These are phyloP conservation scores for Jimgerdemannia lactiflua DNA, from an alignment of 192 early-diverging fungal species.

Conservation along the genomic window DNA sequence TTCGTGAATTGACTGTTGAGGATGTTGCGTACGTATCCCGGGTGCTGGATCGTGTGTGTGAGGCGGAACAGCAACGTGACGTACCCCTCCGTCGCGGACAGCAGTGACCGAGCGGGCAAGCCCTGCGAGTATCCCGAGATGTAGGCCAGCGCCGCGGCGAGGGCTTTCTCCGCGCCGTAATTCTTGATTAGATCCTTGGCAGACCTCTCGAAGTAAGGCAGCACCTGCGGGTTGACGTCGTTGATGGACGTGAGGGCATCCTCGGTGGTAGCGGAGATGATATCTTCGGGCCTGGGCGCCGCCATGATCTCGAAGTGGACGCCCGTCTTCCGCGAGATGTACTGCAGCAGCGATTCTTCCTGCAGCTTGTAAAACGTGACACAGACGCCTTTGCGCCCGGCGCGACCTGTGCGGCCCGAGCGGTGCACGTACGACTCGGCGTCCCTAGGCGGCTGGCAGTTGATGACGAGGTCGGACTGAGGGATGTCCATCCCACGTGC, in stretches of 20 bases:
- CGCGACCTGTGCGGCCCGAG: conserved; percentile 93
- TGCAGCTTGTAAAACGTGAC: conserved; percentile 91
- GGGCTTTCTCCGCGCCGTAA: conserved; percentile 70
- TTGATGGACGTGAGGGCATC: conserved; percentile 73
- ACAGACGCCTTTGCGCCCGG: conserved; percentile 82
- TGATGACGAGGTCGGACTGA: conserved; percentile 96
- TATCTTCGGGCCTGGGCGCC: conserved; percentile 89
- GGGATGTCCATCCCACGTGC: conserved; percentile 97
- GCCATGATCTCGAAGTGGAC: conserved; percentile 76
- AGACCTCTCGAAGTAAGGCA: conserved; percentile 73
- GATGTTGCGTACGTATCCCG: conserved; percentile 82
- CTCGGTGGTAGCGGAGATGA: conserved; percentile 74
- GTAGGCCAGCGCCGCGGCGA: conserved; percentile 85
- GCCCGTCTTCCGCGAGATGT: conserved; percentile 76
- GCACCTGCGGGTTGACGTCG: conserved; percentile 65
- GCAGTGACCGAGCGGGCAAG: conserved; percentile 75
- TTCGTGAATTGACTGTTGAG: conserved; percentile 67
- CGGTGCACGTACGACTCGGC: conserved; percentile 95
- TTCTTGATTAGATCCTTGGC: conserved; percentile 71
- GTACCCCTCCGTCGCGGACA: conserved; percentile 79
- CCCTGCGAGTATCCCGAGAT: conserved; percentile 85
- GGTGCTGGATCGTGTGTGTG: conserved; percentile 65
- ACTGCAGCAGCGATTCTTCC: conserved; percentile 79
- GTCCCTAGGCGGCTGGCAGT: conserved; percentile 92
- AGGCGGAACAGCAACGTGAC: conserved; percentile 82